These are phyloP conservation scores for Santalum album DNA, from an alignment of 164 flowering plant species.

Conservation along the genomic window DNA sequence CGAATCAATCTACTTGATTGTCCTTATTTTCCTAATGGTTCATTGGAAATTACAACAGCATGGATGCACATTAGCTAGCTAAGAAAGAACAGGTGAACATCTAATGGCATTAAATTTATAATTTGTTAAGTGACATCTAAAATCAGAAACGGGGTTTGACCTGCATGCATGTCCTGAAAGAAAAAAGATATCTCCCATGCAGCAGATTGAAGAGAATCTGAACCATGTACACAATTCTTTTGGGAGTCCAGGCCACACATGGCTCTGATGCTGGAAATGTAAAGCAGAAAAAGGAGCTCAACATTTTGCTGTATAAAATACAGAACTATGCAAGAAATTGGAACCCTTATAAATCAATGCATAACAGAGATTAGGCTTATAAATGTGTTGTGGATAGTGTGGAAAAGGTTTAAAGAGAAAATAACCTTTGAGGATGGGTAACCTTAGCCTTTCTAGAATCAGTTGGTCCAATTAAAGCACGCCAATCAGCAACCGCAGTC, in stretches of 20 bases:
- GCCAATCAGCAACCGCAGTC: slow-evolving; percentile 85
- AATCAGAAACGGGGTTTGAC: slow-evolving; percentile 19
- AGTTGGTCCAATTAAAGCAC: slow-evolving; percentile 82
- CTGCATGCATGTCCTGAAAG: slow-evolving; percentile 41
- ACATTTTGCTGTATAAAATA: too few relatives aligned
- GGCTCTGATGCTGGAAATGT: slow-evolving; percentile 65
- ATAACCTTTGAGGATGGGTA: slow-evolving; percentile 72
- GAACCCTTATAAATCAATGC: too few relatives aligned
- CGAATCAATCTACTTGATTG: too few relatives aligned
- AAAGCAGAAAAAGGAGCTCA: not conserved
- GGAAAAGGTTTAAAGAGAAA: not conserved
- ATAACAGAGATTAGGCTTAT: too few relatives aligned
- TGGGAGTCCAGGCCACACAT: slow-evolving; percentile 59
- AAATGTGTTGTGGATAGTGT: too few relatives aligned
- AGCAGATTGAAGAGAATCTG: slow-evolving; percentile 76
- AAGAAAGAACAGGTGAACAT: not conserved
- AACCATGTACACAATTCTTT: slow-evolving; percentile 88
- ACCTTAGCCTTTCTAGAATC: slow-evolving; percentile 72
- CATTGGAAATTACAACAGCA: too few relatives aligned
- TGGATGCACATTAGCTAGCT: too few relatives aligned
- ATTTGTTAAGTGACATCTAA: not conserved
- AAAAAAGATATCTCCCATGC: slow-evolving; percentile 68
- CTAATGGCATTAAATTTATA: not conserved
- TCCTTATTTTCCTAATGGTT: too few relatives aligned
- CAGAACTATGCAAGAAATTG: too few relatives aligned